Percentiles rank a stretch among this genome's conserved stretches.
These are phyloP conservation scores for Filobasidium wieringae DNA, from an alignment of 768 basidiomycete genomes.

Conservation along the genomic window DNA sequence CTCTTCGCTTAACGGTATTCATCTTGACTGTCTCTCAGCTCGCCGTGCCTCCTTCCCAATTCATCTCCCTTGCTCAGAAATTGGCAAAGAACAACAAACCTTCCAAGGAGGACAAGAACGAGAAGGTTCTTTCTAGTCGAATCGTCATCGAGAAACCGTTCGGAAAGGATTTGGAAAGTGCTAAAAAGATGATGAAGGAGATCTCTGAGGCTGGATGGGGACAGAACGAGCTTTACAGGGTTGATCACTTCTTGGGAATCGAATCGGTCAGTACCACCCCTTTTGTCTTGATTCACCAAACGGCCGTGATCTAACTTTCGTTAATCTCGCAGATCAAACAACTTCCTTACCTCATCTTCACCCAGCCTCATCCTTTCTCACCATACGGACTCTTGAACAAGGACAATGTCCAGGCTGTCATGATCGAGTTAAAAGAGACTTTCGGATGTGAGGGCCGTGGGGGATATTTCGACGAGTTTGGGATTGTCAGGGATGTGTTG, in stretches of 20 bases:
- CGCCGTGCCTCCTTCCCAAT: conserved; percentile 18
- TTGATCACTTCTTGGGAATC: conserved; percentile 20
- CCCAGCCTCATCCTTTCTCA: background rate
- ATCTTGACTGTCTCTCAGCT: conserved; percentile 12
- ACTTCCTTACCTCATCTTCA: conserved; percentile 8
- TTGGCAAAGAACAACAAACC: conserved; percentile 17
- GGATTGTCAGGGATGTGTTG: conserved; percentile 18
- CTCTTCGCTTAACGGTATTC: background rate
- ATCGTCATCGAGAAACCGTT: conserved; percentile 23
- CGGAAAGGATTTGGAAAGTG: conserved; percentile 17
- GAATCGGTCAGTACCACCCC: conserved; percentile 9
- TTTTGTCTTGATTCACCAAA: background rate
- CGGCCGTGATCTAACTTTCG: background rate
- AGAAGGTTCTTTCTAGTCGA: conserved; percentile 5
- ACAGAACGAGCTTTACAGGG: conserved; percentile 18
- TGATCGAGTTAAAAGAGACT: conserved; percentile 17
- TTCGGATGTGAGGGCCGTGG: conserved; percentile 22
- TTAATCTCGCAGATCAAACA: conserved; percentile 5
- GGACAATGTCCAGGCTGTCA: conserved; percentile 12
- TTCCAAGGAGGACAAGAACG: background rate
- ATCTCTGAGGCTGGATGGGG: conserved; percentile 17
- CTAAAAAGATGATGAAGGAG: conserved; percentile 17
- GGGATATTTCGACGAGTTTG: conserved; percentile 24
- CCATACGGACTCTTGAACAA: conserved; percentile 5
- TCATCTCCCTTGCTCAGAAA: conserved; percentile 12